Percentiles rank a stretch among this genome's conserved stretches.
phyloP scores from a whole-genome alignment of 768 basidiomycete species.

The Tricholomella constricta region DNA sequence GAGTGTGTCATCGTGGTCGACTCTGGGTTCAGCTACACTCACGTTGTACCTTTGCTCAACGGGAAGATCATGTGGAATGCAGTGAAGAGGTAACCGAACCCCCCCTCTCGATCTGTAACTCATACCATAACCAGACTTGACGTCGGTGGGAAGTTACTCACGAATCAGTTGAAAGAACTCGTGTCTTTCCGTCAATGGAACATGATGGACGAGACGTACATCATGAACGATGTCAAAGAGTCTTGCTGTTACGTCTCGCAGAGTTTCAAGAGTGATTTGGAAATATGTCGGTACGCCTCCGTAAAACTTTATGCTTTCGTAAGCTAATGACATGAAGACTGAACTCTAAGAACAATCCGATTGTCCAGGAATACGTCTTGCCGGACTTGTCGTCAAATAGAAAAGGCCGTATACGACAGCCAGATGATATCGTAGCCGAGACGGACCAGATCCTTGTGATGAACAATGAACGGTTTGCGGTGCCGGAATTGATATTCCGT shows the following conservation, averaged over 20 bases:
- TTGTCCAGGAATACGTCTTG: conserved; percentile 87
- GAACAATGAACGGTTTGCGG: conserved; percentile 89
- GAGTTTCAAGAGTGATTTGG: conserved; percentile 72
- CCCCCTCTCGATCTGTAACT: conserved; percentile 10
- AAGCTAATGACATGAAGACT: conserved; percentile 38
- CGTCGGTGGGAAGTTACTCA: conserved; percentile 92
- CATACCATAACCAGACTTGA: conserved; percentile 64
- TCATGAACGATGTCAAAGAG: conserved; percentile 93
- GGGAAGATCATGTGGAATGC: conserved; percentile 77
- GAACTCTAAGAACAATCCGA: conserved; percentile 59
- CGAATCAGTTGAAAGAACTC: conserved; percentile 92
- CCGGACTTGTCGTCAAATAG: conserved; percentile 81
- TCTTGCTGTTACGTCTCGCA: conserved; percentile 83
- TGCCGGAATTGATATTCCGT: conserved; percentile 91
- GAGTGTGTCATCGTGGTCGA: conserved; percentile 87
- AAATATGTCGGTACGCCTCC: conserved; percentile 70
- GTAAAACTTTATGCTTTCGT: background rate
- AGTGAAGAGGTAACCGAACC: conserved; percentile 68
- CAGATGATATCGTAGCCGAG: conserved; percentile 54
- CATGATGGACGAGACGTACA: conserved; percentile 96
- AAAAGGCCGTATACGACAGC: conserved; percentile 54
- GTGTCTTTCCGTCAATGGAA: conserved; percentile 97
- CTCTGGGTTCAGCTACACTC: conserved; percentile 93
- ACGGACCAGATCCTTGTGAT: conserved; percentile 76
- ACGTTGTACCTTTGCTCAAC: conserved; percentile 81